Evolutionary conservation across 257 asterid genomes (phyloP), one percentile per base, ranked within the genome.

Genomic region (Sherardia arvensis): DNA sequence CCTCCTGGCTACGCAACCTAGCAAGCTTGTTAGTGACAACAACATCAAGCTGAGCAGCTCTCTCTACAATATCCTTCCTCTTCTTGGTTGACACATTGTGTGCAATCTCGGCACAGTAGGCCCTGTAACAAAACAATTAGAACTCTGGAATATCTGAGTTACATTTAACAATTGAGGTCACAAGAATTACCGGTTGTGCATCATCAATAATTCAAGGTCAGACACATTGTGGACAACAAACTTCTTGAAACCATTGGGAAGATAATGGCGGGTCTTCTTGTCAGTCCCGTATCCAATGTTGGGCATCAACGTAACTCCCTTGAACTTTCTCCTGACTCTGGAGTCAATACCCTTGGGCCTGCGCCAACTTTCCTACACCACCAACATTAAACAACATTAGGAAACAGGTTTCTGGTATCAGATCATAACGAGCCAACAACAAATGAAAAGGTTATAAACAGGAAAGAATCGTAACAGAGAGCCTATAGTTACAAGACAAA

Each of bases 271-370:
- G 21, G 92, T 84, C 69, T 66, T 82, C 86, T 76, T 82, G 76
- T 88, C 95, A 3, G 87, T 80, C 2, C 90, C 96, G 62, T 84
- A 84, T 2, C 90, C 96, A 36, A 84, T 82, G 77, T 78, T 88
- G 45, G 90, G 95, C 93, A 84, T 84, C 82, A 84, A 63, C 2
- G 69, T 69, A 1, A 86, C 81, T 21, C 96, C 88, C 73, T 86
- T 81, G 72, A 88, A 88, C 87, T 86, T 86, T 72, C 92, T 80
- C 28, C 92, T 60, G 51, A 86, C 95, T 30, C 90, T 69, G 23
- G 92, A 84, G 61, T 88, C 95, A 14, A 82, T 88, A 80, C 88
- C 90, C 85, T 88, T 86, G 0, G 95, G 95, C 32, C 95, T 70
- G 15, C 88, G 88, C 87, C 90, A 86, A 70, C 61, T 88, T 60